Conservation (phyloP, 2,329 filamentous ascomycete species). For the Geosmithia morbida region DNA sequence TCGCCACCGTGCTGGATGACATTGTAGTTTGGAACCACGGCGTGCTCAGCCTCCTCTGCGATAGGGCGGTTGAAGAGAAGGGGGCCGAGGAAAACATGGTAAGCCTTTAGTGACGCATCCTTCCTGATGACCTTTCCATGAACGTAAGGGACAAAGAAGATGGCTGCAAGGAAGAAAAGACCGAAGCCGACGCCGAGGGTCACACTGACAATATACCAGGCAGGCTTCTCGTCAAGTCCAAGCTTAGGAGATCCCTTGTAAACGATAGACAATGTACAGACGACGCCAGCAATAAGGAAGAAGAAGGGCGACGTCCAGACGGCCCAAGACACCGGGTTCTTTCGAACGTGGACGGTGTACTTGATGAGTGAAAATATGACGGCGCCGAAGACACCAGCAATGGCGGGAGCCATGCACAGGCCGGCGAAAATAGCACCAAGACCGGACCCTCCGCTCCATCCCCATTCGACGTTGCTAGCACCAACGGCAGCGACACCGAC, state of each 20-base stretch:
- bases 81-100: constrained; percentile 46
- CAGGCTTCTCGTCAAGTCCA: constrained; percentile 49
- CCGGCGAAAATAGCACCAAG: constrained; percentile 60
- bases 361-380: constrained; percentile 63
- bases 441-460: constrained; percentile 54
- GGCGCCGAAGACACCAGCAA: constrained; percentile 50
- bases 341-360: constrained; percentile 54
- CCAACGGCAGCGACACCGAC: constrained; percentile 55
- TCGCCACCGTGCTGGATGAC: constrained; percentile 55
- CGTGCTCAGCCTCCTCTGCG: constrained; percentile 34
- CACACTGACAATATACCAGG: constrained; percentile 52
- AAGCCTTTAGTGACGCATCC: constrained; percentile 51
- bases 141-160: constrained; percentile 64
- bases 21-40: constrained; percentile 59
- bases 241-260: constrained; percentile 68
- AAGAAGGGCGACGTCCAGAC: constrained; percentile 61
- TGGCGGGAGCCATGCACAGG: constrained; percentile 55
- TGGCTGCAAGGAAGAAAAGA: constrained; percentile 39
- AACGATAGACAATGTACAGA: constrained; percentile 65
- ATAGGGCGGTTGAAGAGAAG: constrained; percentile 46
- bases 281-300: constrained; percentile 60
- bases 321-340: constrained; percentile 58
- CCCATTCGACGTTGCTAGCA: constrained; percentile 48
- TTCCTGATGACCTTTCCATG: constrained; percentile 54
- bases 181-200: constrained; percentile 50